Evolutionary conservation across 2,329 filamentous ascomycete species (phyloP), one percentile per base, ranked within the genome.

Genomic region (Teratosphaeria epicoccoides): DNA sequence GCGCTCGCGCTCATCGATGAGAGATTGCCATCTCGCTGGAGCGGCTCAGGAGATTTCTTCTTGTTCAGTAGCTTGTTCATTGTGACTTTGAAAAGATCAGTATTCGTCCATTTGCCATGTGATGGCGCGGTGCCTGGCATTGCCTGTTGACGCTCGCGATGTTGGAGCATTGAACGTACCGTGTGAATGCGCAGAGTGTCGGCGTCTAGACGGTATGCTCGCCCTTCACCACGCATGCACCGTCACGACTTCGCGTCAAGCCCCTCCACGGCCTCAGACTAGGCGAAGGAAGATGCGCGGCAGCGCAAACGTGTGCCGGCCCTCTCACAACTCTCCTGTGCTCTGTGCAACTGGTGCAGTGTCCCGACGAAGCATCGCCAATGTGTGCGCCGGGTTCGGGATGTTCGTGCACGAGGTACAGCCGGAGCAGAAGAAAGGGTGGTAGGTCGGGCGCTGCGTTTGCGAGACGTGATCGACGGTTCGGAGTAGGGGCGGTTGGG

Each of bases 21-120:
- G 50, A 25, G 59, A 58, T 49, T 57, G 57, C 24, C 52, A 51
- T 20, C 66, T 62, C 40, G 66, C 24, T 28, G n/a, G 9, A 51
- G 59, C 7, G 79, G 78, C 46, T 84, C 82, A 71, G 80, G 81
- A 50, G 68, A 77, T 77, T 82, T 85, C 74, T 83, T 88, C 71
- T 84, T 84, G 47, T 75, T 82, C 11, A 86, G 76, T 65, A 90
- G 88, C 51, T 86, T 82, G 71, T 91, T 89, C 86, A 90, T 90
- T 46, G 56, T 68, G 48, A 43, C 40, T 49, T 49, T 58, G 51
- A 56, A 47, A 1, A 54, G 20, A 53, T 58, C 47, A 59, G 58
- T 51, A 24, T 33, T 26, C 14, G 24, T 33, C 20, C 29, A 37
- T 12, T 20, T 46, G 24, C 44, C 44, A 11, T 49, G 29, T n/a